Evolutionary conservation across 805 yeast genomes (phyloP).

Genomic region (Teunomyces lycoperdinae): DNA sequence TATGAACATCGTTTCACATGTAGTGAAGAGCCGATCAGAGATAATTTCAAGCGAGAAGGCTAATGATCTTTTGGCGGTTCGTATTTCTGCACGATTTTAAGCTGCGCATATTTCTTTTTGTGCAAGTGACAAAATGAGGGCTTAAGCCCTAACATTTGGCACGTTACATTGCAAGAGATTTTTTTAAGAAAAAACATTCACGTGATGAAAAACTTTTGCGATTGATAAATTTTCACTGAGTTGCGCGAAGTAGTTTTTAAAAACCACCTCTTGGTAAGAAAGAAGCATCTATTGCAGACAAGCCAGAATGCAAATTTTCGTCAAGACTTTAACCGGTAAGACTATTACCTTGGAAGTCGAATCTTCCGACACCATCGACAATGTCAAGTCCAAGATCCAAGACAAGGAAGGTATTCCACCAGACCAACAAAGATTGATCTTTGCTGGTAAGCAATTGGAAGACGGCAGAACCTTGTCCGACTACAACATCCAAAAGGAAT

Average conservation of each 20-base stretch:
- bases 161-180: not conserved
- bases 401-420: slow-evolving; percentile 99
- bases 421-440: slow-evolving; percentile 98
- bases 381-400: slow-evolving; percentile 97
- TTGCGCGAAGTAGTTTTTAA: not conserved
- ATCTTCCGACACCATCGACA: slow-evolving; percentile 98
- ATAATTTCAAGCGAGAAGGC: too few relatives aligned
- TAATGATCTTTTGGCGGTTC: too few relatives aligned
- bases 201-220: not conserved
- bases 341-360: slow-evolving; percentile 98
- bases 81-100: not conserved
- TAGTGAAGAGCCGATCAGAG: too few relatives aligned
- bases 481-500: slow-evolving; percentile 99
- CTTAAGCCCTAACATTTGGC: not conserved
- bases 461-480: slow-evolving; percentile 98
- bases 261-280: slow-evolving; percentile 35
- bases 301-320: slow-evolving; percentile 87
- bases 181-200: not conserved
- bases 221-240: not conserved
- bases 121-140: not conserved
- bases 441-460: slow-evolving; percentile 99
- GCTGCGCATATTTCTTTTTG: not conserved
- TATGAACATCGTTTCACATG: too few relatives aligned
- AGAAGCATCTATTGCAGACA: slow-evolving; percentile 46
- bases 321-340: slow-evolving; percentile 99